phyloP scores from a whole-genome alignment of 768 basidiomycete species.

The Suillus weaverae region DNA sequence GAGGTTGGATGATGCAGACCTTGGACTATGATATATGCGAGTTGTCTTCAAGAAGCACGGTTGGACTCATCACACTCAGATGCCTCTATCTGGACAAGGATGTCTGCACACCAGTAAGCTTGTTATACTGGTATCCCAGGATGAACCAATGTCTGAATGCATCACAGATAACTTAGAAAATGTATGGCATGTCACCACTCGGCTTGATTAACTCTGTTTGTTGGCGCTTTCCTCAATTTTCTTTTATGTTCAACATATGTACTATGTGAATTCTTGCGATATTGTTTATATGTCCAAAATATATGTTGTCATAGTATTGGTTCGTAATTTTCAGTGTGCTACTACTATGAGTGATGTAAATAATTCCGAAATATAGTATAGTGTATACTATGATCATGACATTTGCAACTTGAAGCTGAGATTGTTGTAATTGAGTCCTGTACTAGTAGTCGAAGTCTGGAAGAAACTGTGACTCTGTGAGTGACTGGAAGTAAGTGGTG shows the following conservation, averaged over 20 bases:
- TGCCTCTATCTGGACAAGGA: not conserved
- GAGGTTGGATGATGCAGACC: too few species aligned
- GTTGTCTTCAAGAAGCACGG: not conserved
- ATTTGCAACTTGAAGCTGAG: too few species aligned
- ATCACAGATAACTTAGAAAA: not conserved
- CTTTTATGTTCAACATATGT: too few species aligned
- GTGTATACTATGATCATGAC: not conserved
- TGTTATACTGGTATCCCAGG: too few species aligned
- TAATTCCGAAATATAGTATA: not conserved
- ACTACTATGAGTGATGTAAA: not conserved
- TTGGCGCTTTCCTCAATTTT: too few species aligned
- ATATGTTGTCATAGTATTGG: not conserved
- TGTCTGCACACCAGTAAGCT: not conserved
- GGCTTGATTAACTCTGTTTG: too few species aligned
- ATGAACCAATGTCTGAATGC: too few species aligned
- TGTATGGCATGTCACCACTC: too few species aligned
- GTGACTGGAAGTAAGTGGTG: not conserved
- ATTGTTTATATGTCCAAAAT: not conserved
- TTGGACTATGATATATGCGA: too few species aligned
- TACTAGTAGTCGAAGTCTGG: not conserved
- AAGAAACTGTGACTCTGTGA: not conserved
- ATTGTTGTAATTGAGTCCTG: too few species aligned
- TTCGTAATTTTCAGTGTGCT: not conserved
- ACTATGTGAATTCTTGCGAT: too few species aligned
- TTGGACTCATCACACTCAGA: not conserved